Base-by-base conservation (phyloP, 1,284 basidiomycete species). In the Takashimella tepidaria region DNA sequence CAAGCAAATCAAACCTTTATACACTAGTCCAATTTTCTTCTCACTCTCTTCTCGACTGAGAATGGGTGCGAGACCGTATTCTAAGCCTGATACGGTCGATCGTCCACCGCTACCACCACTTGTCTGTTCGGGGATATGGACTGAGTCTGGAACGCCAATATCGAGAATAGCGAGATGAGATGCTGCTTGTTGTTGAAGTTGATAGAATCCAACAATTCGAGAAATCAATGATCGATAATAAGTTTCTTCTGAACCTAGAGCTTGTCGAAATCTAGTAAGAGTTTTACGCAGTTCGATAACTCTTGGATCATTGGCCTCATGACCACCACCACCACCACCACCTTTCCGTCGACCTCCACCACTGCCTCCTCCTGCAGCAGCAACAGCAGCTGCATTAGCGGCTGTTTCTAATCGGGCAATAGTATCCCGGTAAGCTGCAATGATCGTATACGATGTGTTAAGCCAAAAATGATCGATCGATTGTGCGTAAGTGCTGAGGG, bases 381-480 rank as follows among this genome's bases (percentile, higher is more conserved):
- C 24, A 11, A 5, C 46, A 13, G 46, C 12, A 19, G n/a, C 51
- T 6, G 24, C 46, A n/a, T 61, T 37, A 37, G 31, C 10, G 0
- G 64, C 50, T 2, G 68, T 61, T 56, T 93, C 89, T 55, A 91
- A 80, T 0, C 78, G 72, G 48, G 83, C 73, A 59, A 95, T 82
- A 45, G 81, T 82, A 55, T 86, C 81, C 66, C 92, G 91, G 78
- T 92, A 95, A 27, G 82, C 79, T 23, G 85, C 78, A 62, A 97
- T 96, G 73, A 92, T 83, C 40, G 83, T 79, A 76, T 97, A 89
- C 20, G 89, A 89, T 0, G 92, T 95, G 65, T 90, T 85, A 81
- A 92, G 87, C 92, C 92, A 96, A 10, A 96, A 80, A 53, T 86
- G 83, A 45, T 92, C 89, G 43, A 86, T 83, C 74, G 88, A 86